phyloP scores from a whole-genome alignment of 768 basidiomycete species.

The Clitopilus hobsonii region DNA sequence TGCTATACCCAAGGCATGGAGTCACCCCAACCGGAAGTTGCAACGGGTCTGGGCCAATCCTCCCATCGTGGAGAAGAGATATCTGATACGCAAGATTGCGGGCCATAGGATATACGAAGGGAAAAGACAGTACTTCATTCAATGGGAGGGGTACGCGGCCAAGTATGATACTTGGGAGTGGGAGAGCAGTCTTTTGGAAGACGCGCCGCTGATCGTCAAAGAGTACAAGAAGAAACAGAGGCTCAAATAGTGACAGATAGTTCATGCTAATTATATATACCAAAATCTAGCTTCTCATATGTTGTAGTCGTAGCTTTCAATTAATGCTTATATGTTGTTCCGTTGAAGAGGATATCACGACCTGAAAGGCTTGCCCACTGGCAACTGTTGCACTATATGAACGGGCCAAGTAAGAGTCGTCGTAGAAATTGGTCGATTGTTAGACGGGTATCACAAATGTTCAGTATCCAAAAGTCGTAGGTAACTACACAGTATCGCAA shows the following conservation, averaged over 20 bases:
- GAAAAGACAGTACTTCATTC: conserved; percentile 38
- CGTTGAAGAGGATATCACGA: no score
- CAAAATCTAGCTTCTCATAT: not conserved
- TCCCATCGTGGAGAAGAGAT: conserved; percentile 39
- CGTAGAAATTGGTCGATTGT: no score
- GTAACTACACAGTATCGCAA: no score
- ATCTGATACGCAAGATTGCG: conserved; percentile 29
- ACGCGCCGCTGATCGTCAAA: conserved; percentile 41
- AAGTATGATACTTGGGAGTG: conserved; percentile 59
- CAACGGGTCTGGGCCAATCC: conserved; percentile 36
- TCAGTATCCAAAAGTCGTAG: no score
- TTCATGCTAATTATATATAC: not conserved
- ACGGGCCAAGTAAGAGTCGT: no score
- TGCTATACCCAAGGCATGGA: conserved; percentile 53
- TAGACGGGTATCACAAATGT: no score
- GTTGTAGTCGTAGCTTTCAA: not conserved
- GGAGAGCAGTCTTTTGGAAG: conserved; percentile 36
- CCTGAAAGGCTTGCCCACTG: no score
- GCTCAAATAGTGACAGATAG: not conserved
- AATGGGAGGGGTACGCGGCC: conserved; percentile 52
- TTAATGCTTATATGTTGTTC: no score
- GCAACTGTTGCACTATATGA: no score
- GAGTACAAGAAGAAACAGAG: conserved; percentile 26
- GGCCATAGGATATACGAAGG: conserved; percentile 31
- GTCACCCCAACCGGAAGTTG: conserved; percentile 34